Conservation (phyloP, 148 eudicot genomes). For the Oxyria digyna region DNA sequence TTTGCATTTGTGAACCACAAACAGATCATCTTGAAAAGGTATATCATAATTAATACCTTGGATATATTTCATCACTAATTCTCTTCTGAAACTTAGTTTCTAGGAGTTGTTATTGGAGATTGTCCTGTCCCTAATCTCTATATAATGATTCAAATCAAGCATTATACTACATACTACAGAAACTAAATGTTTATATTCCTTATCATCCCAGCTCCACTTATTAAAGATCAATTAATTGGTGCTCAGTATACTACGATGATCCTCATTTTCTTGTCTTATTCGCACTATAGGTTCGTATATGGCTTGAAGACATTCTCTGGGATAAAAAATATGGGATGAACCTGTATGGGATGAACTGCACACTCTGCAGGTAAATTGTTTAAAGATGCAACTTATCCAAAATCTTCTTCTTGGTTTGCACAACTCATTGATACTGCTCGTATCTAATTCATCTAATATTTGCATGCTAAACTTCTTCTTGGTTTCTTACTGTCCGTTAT, state of each 20-base stretch:
- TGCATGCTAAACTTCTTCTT: no score
- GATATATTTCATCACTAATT: background rate
- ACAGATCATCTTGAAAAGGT: constrained; percentile 69
- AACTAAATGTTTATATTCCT: background rate
- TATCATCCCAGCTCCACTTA: background rate
- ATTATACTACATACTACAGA: background rate
- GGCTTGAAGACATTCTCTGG: constrained; percentile 98
- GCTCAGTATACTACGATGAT: background rate
- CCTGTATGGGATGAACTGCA: constrained; percentile 73
- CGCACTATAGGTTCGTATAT: constrained; percentile 42
- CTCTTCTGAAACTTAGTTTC: background rate
- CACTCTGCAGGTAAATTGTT: constrained; percentile 61
- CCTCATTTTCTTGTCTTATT: background rate
- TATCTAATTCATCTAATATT: no score
- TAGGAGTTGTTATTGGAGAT: background rate
- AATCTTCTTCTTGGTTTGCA: no score
- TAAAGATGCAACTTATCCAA: background rate
- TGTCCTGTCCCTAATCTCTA: background rate
- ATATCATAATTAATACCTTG: constrained; percentile 7
- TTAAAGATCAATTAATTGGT: background rate
- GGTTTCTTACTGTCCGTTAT: no score
- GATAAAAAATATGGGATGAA: constrained; percentile 84
- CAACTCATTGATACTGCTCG: no score
- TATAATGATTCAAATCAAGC: background rate
- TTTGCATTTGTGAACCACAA: constrained; percentile 52